Evolutionary conservation across 2,329 filamentous ascomycete genomes (phyloP), one percentile per base, ranked within the genome.

Genomic region (Bipolaris oryzae): DNA sequence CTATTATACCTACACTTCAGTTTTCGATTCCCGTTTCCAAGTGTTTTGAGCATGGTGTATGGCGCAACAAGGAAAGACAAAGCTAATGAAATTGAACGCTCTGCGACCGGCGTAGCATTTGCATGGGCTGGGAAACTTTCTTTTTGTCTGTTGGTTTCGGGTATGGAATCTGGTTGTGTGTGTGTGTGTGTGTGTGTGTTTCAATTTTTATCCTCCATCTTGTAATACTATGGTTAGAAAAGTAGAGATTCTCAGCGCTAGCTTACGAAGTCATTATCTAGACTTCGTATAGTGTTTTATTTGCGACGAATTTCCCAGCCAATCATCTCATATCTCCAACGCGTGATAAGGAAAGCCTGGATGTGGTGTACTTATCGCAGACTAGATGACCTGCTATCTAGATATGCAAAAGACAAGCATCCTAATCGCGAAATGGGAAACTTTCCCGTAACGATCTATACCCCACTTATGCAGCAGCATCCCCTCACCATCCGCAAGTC

Each of bases 31-130:
- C 20, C 20, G 11, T 16, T 20, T 46, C 34, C 37, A 16, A 25
- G n/a, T n/a, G 15, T 48, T 50, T 53, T 49, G 37, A 54, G 55
- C 50, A 58, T 58, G 55, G 55, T 45, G 55, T 58, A 46, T 31
- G 50, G 51, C 34, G 55, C 35, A 42, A 33, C 21, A 25, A 18
- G 37, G 50, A 34, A 57, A 55, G 51, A 58, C 51, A 58, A 55
- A 55, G 55, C 46, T 50, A 55, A 55, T 50, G 46, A 55, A 54
- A 57, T 56, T 50, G 53, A 39, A 31, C 28, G 44, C 33, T 54
- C 21, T 55, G 51, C 41, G 16, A 50, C 48, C 28, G 46, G 55
- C 50, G 55, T 41, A 50, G 18, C 39, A 50, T 57, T 54, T 34
- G 16, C 48, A 31, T 31, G 46, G 55, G 46, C 45, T 42, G 42